These are phyloP conservation scores for Pestalotiopsis fici DNA, from an alignment of 2,329 filamentous ascomycete genomes.

Conservation along the genomic window DNA sequence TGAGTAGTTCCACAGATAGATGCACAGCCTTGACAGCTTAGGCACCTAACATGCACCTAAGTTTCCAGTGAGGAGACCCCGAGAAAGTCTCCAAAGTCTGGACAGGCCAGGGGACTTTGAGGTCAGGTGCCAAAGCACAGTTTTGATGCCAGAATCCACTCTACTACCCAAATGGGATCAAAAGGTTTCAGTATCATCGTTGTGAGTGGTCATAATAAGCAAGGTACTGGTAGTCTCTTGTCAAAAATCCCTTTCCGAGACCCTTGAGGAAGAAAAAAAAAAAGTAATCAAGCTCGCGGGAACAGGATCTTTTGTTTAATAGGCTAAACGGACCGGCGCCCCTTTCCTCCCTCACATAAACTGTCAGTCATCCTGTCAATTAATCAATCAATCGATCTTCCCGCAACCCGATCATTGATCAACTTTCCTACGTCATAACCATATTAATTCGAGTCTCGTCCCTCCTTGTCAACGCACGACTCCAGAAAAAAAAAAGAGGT, in stretches of 20 bases:
- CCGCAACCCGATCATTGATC: not conserved
- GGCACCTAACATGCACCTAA: not conserved
- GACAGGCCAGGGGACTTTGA: not conserved
- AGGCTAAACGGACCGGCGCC: not conserved
- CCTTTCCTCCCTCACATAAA: not conserved
- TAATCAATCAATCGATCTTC: not conserved
- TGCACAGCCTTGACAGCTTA: not conserved
- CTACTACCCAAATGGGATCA: not conserved
- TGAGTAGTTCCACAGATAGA: not conserved
- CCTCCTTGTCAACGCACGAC: not conserved
- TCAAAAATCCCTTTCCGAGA: not conserved
- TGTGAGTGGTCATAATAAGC: not conserved
- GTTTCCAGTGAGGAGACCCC: not conserved
- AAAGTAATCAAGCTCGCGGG: not conserved
- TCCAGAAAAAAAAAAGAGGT: slow-evolving; percentile 1
- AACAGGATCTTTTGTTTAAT: not conserved
- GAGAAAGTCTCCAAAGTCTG: not conserved
- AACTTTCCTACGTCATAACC: slow-evolving; percentile 13
- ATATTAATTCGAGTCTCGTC: slow-evolving; percentile 8
- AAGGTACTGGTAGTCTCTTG: not conserved
- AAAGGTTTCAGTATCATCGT: not conserved
- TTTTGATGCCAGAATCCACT: not conserved
- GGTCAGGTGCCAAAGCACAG: not conserved
- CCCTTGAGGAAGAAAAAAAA: not conserved
- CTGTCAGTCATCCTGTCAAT: not conserved